Percentiles rank a stretch among this genome's conserved stretches.
Evolutionary conservation across 1,139 yeast genomes (phyloP).

Genomic region (Debaryomycetaceae sp.): DNA sequence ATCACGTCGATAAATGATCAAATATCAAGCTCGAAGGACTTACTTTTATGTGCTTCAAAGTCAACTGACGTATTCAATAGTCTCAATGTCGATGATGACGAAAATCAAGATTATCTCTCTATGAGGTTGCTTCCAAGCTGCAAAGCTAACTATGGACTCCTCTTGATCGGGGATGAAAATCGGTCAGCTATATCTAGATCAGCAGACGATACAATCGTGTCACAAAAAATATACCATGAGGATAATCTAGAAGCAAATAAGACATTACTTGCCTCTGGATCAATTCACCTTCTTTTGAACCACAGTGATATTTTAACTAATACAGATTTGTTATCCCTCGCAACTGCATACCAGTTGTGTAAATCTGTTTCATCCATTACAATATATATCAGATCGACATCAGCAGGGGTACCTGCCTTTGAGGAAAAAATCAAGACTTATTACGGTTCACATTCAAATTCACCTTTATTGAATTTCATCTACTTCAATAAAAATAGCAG

Average conservation of each 20-base stretch:
- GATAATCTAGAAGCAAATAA: constrained; percentile 9
- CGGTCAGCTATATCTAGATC: background rate
- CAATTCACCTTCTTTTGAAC: constrained; percentile 24
- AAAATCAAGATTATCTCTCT: constrained; percentile 18
- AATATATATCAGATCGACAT: constrained; percentile 18
- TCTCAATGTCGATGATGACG: constrained; percentile 14
- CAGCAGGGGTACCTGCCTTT: constrained; percentile 16
- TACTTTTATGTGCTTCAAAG: constrained; percentile 24
- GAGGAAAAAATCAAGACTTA: constrained; percentile 19
- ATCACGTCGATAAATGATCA: constrained; percentile 30
- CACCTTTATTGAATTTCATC: background rate
- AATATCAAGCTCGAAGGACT: constrained; percentile 20
- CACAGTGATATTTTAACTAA: constrained; percentile 33
- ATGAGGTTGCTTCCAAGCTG: constrained; percentile 23
- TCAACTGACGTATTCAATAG: constrained; percentile 13
- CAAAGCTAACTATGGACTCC: constrained; percentile 30
- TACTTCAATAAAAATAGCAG: background rate
- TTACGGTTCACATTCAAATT: constrained; percentile 6
- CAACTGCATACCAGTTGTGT: constrained; percentile 21
- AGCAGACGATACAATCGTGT: constrained; percentile 3
- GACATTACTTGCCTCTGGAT: constrained; percentile 15
- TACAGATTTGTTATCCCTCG: constrained; percentile 31
- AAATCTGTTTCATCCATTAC: constrained; percentile 15
- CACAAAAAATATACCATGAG: constrained; percentile 1
- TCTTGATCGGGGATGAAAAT: constrained; percentile 19